Conservation (phyloP, 768 basidiomycete genomes). For the Lentinula lateritia region DNA sequence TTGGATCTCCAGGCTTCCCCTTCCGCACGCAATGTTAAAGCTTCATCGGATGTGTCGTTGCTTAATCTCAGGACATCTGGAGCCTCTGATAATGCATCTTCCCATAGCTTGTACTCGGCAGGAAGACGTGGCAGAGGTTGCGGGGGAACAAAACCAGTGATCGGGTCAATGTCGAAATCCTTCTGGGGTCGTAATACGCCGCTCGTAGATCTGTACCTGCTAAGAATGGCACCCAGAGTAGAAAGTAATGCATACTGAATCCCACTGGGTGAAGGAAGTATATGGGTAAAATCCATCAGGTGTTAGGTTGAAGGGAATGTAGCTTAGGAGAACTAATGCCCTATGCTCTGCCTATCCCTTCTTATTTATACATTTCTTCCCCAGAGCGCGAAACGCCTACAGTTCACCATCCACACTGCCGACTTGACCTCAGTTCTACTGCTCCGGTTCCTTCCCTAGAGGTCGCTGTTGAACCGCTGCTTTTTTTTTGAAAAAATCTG, state of each 20-base stretch:
- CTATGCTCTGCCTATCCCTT: not conserved
- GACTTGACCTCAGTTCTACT: too few species aligned
- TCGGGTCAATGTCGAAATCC: constrained; percentile 52
- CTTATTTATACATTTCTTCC: not conserved
- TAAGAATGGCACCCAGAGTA: constrained; percentile 38
- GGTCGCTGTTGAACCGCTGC: too few species aligned
- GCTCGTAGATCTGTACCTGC: constrained; percentile 23
- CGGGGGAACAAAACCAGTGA: constrained; percentile 83
- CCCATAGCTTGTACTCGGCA: constrained; percentile 61
- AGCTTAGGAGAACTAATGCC: not conserved
- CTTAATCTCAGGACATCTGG: constrained; percentile 49
- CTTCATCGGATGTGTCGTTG: constrained; percentile 45
- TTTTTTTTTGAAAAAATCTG: not conserved
- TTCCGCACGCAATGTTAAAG: constrained; percentile 39
- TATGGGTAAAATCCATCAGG: constrained; percentile 13
- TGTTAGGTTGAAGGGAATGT: not conserved
- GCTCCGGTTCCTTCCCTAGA: too few species aligned
- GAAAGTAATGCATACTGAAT: constrained; percentile 43
- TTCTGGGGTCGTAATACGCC: constrained; percentile 28
- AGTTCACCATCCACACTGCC: too few species aligned
- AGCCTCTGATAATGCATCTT: constrained; percentile 54
- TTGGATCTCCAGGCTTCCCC: constrained; percentile 65
- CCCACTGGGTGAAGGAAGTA: constrained; percentile 50
- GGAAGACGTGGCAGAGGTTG: constrained; percentile 54
- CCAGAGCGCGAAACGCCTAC: not conserved